Conservation (phyloP, 176 grass and related monocot genomes). For the Chrysopogon serrulatus region DNA sequence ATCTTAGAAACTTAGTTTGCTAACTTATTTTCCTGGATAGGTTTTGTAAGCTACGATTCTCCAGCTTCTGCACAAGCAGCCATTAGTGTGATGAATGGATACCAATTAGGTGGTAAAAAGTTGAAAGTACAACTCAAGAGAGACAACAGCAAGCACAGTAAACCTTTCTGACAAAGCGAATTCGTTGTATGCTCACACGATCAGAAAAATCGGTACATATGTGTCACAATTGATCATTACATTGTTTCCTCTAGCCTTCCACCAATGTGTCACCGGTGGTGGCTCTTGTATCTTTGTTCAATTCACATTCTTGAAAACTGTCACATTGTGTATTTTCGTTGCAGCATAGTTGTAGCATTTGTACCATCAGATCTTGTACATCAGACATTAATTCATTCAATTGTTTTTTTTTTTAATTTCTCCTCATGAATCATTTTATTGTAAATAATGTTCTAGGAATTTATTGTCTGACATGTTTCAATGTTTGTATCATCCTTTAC, state of each 20-base stretch:
- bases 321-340: constrained; percentile 41
- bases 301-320: constrained; percentile 59
- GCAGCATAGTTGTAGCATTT: constrained; percentile 56
- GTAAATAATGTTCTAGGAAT: not conserved
- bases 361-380: constrained; percentile 66
- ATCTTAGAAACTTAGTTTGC: constrained; percentile 9
- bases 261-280: constrained; percentile 8
- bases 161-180: constrained; percentile 51
- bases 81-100: constrained; percentile 86
- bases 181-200: constrained; percentile 9
- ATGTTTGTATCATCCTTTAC: not conserved
- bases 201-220: constrained; percentile 51
- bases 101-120: constrained; percentile 89
- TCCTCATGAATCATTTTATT: not conserved
- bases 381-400: constrained; percentile 83
- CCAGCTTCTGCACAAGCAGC: constrained; percentile 65
- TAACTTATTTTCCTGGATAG: constrained; percentile 36
- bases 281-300: constrained; percentile 54
- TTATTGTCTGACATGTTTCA: not conserved
- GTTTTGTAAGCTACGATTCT: constrained; percentile 98
- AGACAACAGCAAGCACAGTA: constrained; percentile 87
- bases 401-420: constrained; percentile 29
- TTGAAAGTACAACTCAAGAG: constrained; percentile 99
- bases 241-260: constrained; percentile 46
- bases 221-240: constrained; percentile 50